Evolutionary conservation across 345 rosid species (phyloP), one percentile per base, ranked within the genome.

Genomic region (Euphorbia pulcherrima): DNA sequence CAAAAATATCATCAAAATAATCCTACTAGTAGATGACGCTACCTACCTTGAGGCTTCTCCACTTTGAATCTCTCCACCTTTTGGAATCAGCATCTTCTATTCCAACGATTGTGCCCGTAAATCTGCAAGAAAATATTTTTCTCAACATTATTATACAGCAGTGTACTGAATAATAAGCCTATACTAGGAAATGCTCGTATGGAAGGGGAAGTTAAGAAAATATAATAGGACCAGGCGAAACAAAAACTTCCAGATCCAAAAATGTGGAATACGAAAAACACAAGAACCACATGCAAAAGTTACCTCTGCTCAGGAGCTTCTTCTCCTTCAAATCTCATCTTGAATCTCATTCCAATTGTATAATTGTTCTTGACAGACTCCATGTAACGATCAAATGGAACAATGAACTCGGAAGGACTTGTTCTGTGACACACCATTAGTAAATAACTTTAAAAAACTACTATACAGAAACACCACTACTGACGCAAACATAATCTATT

Each of bases 31-130:
- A 1, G 29, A 57, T 18, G 24, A n/a, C n/a, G n/a, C n/a, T n/a
- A n/a, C n/a, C 21, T 64, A 86, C 90, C 86, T 82, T 86, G 8
- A 86, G 84, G 63, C 77, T 80, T 71, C 90, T 77, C 90, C 90
- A 86, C 67, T 77, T 80, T 30, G 90, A 86, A n/a, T 75, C 85
- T 26, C 72, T 72, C 90, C 90, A 86, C 58, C 79, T 79, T 1
- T 12, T 44, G 28, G 86, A 67, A 65, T 82, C 86, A 24, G 72
- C 70, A 65, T 83, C 88, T 72, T 83, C 90, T 50, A 68, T 68
- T 58, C 87, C 90, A 62, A 82, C 70, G n/a, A 86, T 77, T 1
- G 90, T 83, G 53, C 88, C 88, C 0, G 83, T 71, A 60, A 80
- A 82, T 73, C 90, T 86, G 68, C 18, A 41, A 55, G 39, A 28